Evolutionary conservation across 2,329 filamentous ascomycete genomes (phyloP).

Genomic region (Pseudohalonectria lignicola): DNA sequence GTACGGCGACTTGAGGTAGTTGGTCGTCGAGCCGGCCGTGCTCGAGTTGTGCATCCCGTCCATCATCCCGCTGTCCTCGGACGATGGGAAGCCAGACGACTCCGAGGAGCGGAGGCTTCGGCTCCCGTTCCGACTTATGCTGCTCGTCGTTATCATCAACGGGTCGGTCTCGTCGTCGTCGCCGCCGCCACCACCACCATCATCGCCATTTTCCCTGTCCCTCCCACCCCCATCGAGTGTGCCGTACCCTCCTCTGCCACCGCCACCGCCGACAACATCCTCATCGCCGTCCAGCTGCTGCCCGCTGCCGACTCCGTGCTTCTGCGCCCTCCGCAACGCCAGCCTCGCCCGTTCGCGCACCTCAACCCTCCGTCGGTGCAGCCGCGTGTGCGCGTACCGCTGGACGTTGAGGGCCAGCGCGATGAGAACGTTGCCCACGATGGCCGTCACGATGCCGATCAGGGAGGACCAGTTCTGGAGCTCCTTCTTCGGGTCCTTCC

Average conservation of each 20-base stretch:
- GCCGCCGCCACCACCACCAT: slow-evolving; percentile 6
- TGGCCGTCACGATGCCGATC: slow-evolving; percentile 89
- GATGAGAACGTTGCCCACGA: slow-evolving; percentile 86
- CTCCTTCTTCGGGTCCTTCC: slow-evolving; percentile 26
- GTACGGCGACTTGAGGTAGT: slow-evolving; percentile 82
- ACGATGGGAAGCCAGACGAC: slow-evolving; percentile 22
- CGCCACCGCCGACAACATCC: too few species aligned
- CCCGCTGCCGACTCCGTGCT: slow-evolving; percentile 15
- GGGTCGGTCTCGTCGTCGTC: slow-evolving; percentile 15
- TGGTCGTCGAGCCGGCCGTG: slow-evolving; percentile 25
- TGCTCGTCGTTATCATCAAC: slow-evolving; percentile 18
- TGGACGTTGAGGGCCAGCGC: slow-evolving; percentile 94
- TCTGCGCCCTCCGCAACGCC: slow-evolving; percentile 35
- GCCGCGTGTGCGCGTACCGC: slow-evolving; percentile 82
- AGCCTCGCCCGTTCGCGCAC: slow-evolving; percentile 42
- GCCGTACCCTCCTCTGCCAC: too few species aligned
- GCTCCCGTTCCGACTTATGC: slow-evolving; percentile 36
- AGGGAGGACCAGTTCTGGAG: slow-evolving; percentile 76
- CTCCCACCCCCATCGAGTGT: slow-evolving; percentile 16
- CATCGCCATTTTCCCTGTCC: slow-evolving; percentile 17
- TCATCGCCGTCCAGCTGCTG: slow-evolving; percentile 7
- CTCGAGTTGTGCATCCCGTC: slow-evolving; percentile 17
- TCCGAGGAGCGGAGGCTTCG: slow-evolving; percentile 21
- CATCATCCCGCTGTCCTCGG: slow-evolving; percentile 22
- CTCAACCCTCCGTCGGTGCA: slow-evolving; percentile 59